These are phyloP conservation scores for Penicillium sumatraense DNA, from an alignment of 2,329 filamentous ascomycete species.

Conservation along the genomic window DNA sequence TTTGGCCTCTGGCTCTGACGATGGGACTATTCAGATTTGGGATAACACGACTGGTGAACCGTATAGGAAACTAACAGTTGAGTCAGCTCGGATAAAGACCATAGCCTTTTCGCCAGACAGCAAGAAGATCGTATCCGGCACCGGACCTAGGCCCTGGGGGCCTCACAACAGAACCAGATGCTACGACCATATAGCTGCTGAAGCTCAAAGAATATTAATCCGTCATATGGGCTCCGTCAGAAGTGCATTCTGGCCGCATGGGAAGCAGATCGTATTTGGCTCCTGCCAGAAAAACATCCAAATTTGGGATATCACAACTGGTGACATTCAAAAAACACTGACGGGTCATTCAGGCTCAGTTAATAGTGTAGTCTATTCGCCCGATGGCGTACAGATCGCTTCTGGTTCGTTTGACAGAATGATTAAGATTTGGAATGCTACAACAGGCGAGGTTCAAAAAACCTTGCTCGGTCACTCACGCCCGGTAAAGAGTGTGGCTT, in stretches of 20 bases:
- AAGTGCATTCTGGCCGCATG: too few relatives aligned
- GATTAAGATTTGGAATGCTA: neutral
- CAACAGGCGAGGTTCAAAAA: neutral
- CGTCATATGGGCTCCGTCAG: too few relatives aligned
- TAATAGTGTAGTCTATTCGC: neutral
- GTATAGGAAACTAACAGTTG: too few relatives aligned
- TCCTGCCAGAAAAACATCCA: neutral
- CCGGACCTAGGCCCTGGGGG: too few relatives aligned
- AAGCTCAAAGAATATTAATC: too few relatives aligned
- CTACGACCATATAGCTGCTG: slow-evolving; percentile 5
- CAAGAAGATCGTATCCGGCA: slow-evolving; percentile 2
- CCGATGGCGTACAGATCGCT: neutral
- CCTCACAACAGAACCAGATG: slow-evolving; percentile 8
- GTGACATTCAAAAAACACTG: neutral
- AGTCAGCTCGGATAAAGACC: too few relatives aligned
- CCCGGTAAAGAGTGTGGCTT: slow-evolving; percentile 25
- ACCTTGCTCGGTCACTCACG: neutral
- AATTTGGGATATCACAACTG: slow-evolving; percentile 1
- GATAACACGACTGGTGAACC: too few relatives aligned
- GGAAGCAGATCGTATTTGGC: neutral
- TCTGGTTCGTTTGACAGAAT: slow-evolving; percentile 10
- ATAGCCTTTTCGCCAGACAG: slow-evolving; percentile 13
- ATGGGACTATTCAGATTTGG: slow-evolving; percentile 16
- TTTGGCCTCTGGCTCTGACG: slow-evolving; percentile 5
- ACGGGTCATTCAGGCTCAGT: neutral